These are phyloP conservation scores for Diddensiella transvaalensis DNA, from an alignment of 805 yeast species.

Conservation along the genomic window DNA sequence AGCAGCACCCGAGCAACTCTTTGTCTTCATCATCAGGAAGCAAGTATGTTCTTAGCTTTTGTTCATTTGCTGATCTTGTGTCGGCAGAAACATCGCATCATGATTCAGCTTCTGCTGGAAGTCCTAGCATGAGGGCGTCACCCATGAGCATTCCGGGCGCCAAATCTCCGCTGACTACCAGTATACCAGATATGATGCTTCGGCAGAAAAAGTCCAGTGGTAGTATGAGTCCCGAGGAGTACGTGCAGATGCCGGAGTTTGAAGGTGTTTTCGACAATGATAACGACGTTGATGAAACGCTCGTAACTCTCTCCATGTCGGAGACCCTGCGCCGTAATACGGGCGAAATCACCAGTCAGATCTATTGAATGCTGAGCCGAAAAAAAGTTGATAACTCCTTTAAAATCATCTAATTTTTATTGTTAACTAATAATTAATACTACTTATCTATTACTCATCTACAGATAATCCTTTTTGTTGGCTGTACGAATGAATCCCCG, in stretches of 20 bases:
- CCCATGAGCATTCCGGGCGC: too few species aligned
- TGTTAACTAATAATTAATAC: too few species aligned
- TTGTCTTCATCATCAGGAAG: slow-evolving; percentile 1
- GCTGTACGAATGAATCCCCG: slow-evolving; percentile 94
- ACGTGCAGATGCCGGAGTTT: background rate
- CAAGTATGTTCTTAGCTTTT: slow-evolving; percentile 43
- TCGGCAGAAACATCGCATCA: slow-evolving; percentile 47
- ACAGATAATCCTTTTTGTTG: slow-evolving; percentile 84
- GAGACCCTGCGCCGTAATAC: slow-evolving; percentile 25
- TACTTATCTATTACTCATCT: too few species aligned
- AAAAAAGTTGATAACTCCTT: too few species aligned
- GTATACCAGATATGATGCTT: background rate
- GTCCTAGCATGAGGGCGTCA: slow-evolving; percentile 8
- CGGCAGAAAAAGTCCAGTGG: background rate
- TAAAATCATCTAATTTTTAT: too few species aligned
- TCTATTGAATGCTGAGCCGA: background rate
- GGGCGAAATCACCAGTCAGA: slow-evolving; percentile 17
- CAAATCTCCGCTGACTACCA: slow-evolving; percentile 3
- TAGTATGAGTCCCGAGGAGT: background rate
- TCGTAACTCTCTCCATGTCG: slow-evolving; percentile 21
- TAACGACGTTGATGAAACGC: background rate
- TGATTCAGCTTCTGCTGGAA: slow-evolving; percentile 1
- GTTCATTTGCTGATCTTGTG: slow-evolving; percentile 77
- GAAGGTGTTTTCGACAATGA: background rate
- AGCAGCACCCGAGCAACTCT: slow-evolving; percentile 5